phyloP scores from a whole-genome alignment of 2,329 filamentous ascomycete genomes.

The Neopestalotiopsis clavispora region DNA sequence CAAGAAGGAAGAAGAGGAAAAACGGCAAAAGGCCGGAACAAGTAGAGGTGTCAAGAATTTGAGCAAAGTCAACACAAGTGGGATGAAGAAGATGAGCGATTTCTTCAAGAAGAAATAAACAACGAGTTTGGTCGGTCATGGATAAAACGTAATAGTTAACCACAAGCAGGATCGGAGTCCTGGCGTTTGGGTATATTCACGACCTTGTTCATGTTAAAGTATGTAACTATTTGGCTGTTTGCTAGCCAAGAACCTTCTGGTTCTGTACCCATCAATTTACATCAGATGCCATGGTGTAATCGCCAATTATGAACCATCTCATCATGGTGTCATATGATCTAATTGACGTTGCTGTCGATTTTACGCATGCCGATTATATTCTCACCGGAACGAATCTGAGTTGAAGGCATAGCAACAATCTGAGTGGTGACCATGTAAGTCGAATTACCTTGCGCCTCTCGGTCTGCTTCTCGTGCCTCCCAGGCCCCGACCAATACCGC shows the following conservation, averaged over 20 bases:
- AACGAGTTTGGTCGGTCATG: background rate
- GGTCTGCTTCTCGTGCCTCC: conserved; percentile 58
- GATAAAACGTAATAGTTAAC: background rate
- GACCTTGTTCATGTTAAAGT: conserved; percentile 3
- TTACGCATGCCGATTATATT: background rate
- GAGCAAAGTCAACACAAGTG: conserved; percentile 86
- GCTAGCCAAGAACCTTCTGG: background rate
- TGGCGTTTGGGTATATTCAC: conserved; percentile 20
- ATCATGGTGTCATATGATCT: background rate
- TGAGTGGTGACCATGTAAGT: too few species aligned
- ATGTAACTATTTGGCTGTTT: background rate
- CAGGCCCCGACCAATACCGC: conserved; percentile 51
- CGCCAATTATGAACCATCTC: background rate
- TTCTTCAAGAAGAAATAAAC: conserved; percentile 79
- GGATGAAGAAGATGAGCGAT: conserved; percentile 96
- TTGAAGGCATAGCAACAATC: background rate
- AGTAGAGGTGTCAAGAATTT: conserved; percentile 79
- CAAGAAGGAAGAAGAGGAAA: conserved; percentile 87
- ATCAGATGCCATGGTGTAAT: background rate
- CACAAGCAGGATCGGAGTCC: background rate
- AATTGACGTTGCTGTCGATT: background rate
- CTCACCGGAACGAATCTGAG: background rate
- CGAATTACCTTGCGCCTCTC: conserved; percentile 51
- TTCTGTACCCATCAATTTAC: background rate
- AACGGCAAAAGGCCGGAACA: conserved; percentile 76